Evolutionary conservation across 176 grass and related monocot species (phyloP).

Genomic region (Tuctoria greenei): DNA sequence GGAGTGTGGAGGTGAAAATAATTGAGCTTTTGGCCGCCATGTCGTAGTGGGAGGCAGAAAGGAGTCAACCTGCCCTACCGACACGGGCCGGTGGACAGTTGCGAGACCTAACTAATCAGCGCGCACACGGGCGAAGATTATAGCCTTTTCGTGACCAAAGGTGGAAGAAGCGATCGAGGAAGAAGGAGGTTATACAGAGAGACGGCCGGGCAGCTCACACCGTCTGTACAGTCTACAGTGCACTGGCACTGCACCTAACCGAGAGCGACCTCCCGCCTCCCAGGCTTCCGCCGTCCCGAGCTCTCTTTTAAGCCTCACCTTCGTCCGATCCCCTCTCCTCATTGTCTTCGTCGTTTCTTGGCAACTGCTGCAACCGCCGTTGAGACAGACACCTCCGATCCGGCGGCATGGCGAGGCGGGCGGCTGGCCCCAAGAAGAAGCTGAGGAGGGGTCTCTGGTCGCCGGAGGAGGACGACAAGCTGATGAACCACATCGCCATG

Average conservation of each 20-base stretch:
- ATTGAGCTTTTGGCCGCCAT: slow-evolving; percentile 4
- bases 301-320: slow-evolving; percentile 45
- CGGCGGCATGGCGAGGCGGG: slow-evolving; percentile 53
- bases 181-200: neutral
- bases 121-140: slow-evolving; percentile 4
- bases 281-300: neutral
- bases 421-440: slow-evolving; percentile 51
- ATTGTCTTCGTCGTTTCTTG: neutral
- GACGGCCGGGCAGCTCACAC: neutral
- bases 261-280: slow-evolving; percentile 51
- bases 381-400: neutral
- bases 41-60: slow-evolving; percentile 32
- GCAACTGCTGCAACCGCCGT: neutral
- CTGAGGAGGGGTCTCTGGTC: slow-evolving; percentile 77
- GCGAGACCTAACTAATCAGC: slow-evolving; percentile 28
- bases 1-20: slow-evolving; percentile 40
- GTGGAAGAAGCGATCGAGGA: neutral
- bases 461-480: slow-evolving; percentile 77
- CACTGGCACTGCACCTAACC: slow-evolving; percentile 47
- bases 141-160: neutral
- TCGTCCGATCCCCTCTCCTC: neutral
- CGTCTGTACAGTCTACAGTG: neutral
- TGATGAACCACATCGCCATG: slow-evolving; percentile 67
- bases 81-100: slow-evolving; percentile 32
- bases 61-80: slow-evolving; percentile 38